A percentile compares a stretch with the other conserved stretches of the same genome.
Conservation (phyloP, 768 basidiomycete genomes). For the Sporobolomyces pararoseus region DNA sequence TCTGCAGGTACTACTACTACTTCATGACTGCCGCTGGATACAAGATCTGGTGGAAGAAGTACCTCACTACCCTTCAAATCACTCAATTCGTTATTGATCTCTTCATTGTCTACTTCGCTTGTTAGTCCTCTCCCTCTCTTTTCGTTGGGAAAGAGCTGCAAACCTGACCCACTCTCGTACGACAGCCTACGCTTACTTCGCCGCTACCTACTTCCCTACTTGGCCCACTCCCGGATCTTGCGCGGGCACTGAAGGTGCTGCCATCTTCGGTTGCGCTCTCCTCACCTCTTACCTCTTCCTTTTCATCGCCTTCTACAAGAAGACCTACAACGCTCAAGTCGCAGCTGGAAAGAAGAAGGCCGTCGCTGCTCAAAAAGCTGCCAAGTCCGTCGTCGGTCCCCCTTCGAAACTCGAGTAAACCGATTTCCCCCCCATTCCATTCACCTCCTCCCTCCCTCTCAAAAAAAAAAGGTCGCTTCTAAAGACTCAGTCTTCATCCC, state of each 20-base stretch:
- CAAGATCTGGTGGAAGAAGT: conserved; percentile 99
- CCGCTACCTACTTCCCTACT: conserved; percentile 56
- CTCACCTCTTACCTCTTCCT: conserved; percentile 86
- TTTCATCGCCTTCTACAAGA: conserved; percentile 63
- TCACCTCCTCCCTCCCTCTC: not conserved
- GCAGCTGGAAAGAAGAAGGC: conserved; percentile 61
- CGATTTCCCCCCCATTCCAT: no score
- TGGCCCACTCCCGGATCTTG: conserved; percentile 77
- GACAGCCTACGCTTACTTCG: conserved; percentile 74
- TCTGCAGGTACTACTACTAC: conserved; percentile 94
- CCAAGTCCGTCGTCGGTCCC: conserved; percentile 53
- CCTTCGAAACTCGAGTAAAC: conserved; percentile 55
- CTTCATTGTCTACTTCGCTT: conserved; percentile 86
- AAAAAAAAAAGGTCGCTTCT: no score
- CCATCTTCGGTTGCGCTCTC: conserved; percentile 80
- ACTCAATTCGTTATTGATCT: conserved; percentile 91
- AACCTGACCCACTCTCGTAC: conserved; percentile 33
- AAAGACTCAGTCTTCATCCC: no score
- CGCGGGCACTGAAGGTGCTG: conserved; percentile 81
- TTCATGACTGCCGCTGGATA: conserved; percentile 89
- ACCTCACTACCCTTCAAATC: conserved; percentile 94
- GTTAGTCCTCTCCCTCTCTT: conserved; percentile 57
- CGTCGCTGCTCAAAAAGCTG: conserved; percentile 36
- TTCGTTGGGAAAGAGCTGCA: not conserved
- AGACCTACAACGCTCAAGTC: conserved; percentile 30